Conservation (phyloP, 2,329 filamentous ascomycete genomes). For the Colletotrichum sp. region DNA sequence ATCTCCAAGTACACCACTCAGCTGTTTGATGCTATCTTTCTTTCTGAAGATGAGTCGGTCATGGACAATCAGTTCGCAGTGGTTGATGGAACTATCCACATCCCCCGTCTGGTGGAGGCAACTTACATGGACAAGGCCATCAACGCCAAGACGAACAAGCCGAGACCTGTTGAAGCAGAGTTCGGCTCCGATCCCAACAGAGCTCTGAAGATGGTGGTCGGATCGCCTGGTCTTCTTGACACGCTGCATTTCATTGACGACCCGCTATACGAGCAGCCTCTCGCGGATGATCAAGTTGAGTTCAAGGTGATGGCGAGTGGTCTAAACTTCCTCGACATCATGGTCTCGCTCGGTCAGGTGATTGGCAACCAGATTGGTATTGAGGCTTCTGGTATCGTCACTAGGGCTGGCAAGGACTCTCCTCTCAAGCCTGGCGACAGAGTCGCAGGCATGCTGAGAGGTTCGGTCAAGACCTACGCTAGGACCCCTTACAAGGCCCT, state of each 20-base stretch:
- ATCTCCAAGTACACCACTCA: neutral
- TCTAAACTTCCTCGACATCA: conserved; percentile 29
- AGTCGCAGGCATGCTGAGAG: conserved; percentile 21
- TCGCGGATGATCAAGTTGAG: conserved; percentile 22
- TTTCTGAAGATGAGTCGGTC: neutral
- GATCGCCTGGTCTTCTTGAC: neutral
- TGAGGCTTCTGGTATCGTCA: conserved; percentile 36
- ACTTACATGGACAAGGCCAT: neutral
- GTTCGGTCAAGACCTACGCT: conserved; percentile 22
- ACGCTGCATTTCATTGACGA: neutral
- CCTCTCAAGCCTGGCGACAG: conserved; percentile 33
- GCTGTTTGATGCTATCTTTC: neutral
- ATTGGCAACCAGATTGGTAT: conserved; percentile 25
- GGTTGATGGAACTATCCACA: neutral
- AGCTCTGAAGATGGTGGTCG: neutral
- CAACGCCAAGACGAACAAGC: neutral
- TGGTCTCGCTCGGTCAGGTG: conserved; percentile 22
- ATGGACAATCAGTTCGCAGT: neutral
- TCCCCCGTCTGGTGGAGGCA: neutral
- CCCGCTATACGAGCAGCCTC: neutral
- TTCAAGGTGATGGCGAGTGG: conserved; percentile 29
- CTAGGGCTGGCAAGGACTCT: conserved; percentile 30
- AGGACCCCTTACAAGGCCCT: conserved; percentile 19
- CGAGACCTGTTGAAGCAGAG: neutral
- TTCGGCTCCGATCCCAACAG: neutral